A percentile compares a stretch with the other conserved stretches of the same genome.
Evolutionary conservation across 2,329 filamentous ascomycete genomes (phyloP).

Genomic region (Fusarium chaquense): DNA sequence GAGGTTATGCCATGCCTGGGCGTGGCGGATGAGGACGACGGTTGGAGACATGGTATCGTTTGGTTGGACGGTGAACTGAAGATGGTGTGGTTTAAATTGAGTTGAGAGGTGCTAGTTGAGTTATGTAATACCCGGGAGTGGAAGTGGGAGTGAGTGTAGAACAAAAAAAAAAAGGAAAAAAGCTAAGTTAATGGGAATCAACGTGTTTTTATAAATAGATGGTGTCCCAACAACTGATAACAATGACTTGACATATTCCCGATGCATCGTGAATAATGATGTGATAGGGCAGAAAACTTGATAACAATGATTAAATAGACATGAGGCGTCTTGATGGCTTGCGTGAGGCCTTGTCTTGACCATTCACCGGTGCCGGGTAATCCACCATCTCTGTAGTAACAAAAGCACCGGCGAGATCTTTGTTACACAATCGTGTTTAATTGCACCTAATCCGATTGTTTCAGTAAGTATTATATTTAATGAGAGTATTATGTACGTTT

Average conservation of each 20-base stretch:
- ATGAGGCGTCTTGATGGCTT: neutral
- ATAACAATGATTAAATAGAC: neutral
- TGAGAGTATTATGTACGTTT: constrained; percentile 3
- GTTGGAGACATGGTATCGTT: constrained; percentile 61
- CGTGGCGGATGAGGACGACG: constrained; percentile 89
- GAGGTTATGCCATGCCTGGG: constrained; percentile 73
- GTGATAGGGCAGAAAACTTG: neutral
- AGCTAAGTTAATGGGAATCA: neutral
- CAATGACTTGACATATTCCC: neutral
- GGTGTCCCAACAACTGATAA: neutral
- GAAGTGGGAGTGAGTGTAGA: neutral
- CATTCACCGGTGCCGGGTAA: neutral
- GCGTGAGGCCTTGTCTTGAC: neutral
- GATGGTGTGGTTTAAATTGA: constrained; percentile 7
- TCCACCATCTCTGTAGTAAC: neutral
- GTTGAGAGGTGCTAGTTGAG: neutral
- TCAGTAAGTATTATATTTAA: neutral
- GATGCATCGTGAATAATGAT: neutral
- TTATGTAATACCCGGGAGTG: neutral
- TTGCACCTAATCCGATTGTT: neutral
- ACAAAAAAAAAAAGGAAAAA: neutral
- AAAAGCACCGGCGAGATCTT: neutral
- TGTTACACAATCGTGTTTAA: neutral
- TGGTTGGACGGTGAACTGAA: neutral
- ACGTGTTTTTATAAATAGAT: neutral